Percentiles rank a stretch among this genome's conserved stretches.
Conservation (phyloP, 192 early-diverging fungal genomes). For the Coemansia sp. region DNA sequence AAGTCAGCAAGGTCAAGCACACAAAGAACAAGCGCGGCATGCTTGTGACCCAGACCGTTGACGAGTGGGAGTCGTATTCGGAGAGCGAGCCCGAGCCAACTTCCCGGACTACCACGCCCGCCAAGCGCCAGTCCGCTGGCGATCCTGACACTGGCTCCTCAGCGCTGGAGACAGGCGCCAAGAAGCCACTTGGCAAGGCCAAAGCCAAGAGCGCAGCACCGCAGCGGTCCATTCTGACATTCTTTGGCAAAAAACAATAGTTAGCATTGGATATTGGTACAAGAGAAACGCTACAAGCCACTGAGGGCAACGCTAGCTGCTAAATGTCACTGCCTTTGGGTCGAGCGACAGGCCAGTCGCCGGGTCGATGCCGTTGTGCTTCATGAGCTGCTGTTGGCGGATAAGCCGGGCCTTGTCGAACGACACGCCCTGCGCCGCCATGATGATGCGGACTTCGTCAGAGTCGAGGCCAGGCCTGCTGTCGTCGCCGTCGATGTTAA, state of each 20-base stretch:
- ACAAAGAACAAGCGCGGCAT: slow-evolving; percentile 54
- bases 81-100: slow-evolving; percentile 43
- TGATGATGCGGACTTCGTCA: slow-evolving; percentile 47
- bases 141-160: not conserved
- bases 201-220: slow-evolving; percentile 26
- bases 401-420: slow-evolving; percentile 57
- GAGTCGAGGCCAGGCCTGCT: slow-evolving; percentile 49
- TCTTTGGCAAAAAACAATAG: slow-evolving; percentile 47
- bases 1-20: slow-evolving; percentile 49
- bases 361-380: slow-evolving; percentile 48
- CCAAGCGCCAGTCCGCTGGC: slow-evolving; percentile 10
- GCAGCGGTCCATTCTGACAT: slow-evolving; percentile 45
- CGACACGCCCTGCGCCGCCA: slow-evolving; percentile 44
- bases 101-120: not conserved
- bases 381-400: slow-evolving; percentile 48
- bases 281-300: not conserved
- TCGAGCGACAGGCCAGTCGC: slow-evolving; percentile 50
- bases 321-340: slow-evolving; percentile 53
- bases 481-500: slow-evolving; percentile 47
- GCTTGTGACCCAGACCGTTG: slow-evolving; percentile 51
- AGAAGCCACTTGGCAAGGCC: slow-evolving; percentile 4
- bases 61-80: slow-evolving; percentile 54
- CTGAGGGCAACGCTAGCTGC: slow-evolving; percentile 6
- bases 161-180: not conserved
- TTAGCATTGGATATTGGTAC: not conserved